A percentile compares a stretch with the other conserved stretches of the same genome.
Evolutionary conservation across 306 rosid genomes (phyloP).

Genomic region (Prunus mira): DNA sequence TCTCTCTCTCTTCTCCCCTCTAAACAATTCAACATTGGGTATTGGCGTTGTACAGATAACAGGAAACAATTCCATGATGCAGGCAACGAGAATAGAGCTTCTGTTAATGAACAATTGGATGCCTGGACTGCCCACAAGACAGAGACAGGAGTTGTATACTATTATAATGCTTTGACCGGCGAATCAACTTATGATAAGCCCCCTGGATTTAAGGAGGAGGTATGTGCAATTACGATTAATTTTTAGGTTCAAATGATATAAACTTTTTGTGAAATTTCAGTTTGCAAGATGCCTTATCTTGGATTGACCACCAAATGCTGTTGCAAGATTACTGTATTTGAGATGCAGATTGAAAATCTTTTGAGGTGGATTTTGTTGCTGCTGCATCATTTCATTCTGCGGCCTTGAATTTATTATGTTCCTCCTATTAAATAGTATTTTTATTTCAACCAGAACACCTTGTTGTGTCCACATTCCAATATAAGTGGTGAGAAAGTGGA

Average conservation of each 20-base stretch:
- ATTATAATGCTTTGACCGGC: conserved; percentile 83
- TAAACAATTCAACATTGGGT: conserved; percentile 14
- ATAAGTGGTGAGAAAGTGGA: conserved; percentile 23
- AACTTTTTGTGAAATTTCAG: neutral
- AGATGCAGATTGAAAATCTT: conserved; percentile 2
- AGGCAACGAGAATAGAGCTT: conserved; percentile 28
- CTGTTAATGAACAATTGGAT: conserved; percentile 52
- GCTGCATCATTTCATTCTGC: conserved; percentile 6
- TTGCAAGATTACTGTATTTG: neutral
- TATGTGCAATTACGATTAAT: conserved; percentile 30
- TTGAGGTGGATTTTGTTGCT: neutral
- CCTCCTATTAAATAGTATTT: conserved; percentile 2
- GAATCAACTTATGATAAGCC: conserved; percentile 88
- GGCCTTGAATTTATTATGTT: conserved; percentile 2
- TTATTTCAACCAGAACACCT: conserved; percentile 13
- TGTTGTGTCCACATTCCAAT: conserved; percentile 21
- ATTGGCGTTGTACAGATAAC: conserved; percentile 49
- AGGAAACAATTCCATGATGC: conserved; percentile 37
- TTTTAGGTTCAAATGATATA: neutral
- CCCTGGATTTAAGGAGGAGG: conserved; percentile 82
- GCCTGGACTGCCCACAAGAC: conserved; percentile 94
- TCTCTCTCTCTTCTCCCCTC: neutral
- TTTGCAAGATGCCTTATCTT: conserved; percentile 1
- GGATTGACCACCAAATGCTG: neutral
- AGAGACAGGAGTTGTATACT: conserved; percentile 77